phyloP scores from a whole-genome alignment of 768 basidiomycete species.

The Boletus sp. region DNA sequence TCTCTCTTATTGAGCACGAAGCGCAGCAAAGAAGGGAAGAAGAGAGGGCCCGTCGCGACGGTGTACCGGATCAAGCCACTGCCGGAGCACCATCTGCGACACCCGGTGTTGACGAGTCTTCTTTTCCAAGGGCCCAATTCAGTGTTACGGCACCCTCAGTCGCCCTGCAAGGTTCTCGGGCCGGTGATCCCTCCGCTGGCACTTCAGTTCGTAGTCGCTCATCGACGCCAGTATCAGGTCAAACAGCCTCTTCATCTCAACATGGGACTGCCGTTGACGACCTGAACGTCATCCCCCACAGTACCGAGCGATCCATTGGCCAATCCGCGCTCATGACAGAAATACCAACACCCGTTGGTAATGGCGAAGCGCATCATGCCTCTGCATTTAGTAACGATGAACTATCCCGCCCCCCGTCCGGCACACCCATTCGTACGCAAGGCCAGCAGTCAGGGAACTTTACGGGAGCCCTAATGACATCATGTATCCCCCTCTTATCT shows the following conservation, averaged over 20 bases:
- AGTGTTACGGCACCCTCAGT: constrained; percentile 3
- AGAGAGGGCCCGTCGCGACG: constrained; percentile 58
- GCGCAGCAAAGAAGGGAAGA: constrained; percentile 83
- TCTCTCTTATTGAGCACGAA: constrained; percentile 92
- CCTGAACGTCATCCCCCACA: constrained; percentile 28
- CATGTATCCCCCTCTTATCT: constrained; percentile 24
- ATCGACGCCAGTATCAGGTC: constrained; percentile 36
- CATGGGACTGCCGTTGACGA: constrained; percentile 26
- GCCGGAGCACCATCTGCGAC: constrained; percentile 19
- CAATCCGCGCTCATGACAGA: constrained; percentile 20
- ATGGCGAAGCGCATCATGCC: constrained; percentile 8
- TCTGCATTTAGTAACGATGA: constrained; percentile 10
- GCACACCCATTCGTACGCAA: constrained; percentile 4
- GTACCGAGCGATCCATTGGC: constrained; percentile 21
- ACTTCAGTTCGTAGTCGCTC: constrained; percentile 24
- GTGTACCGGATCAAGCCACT: constrained; percentile 37
- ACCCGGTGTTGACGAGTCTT: constrained; percentile 3
- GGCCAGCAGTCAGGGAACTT: constrained; percentile 5
- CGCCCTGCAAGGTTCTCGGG: constrained; percentile 7
- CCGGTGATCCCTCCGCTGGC: constrained; percentile 12
- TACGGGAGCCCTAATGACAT: constrained; percentile 17
- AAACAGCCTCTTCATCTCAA: constrained; percentile 32
- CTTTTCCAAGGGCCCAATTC: constrained; percentile 4
- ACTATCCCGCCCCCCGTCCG: constrained; percentile 9
- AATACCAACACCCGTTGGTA: constrained; percentile 3